Conservation (phyloP, 352 stramenopile species). For the Pythium sp. region DNA sequence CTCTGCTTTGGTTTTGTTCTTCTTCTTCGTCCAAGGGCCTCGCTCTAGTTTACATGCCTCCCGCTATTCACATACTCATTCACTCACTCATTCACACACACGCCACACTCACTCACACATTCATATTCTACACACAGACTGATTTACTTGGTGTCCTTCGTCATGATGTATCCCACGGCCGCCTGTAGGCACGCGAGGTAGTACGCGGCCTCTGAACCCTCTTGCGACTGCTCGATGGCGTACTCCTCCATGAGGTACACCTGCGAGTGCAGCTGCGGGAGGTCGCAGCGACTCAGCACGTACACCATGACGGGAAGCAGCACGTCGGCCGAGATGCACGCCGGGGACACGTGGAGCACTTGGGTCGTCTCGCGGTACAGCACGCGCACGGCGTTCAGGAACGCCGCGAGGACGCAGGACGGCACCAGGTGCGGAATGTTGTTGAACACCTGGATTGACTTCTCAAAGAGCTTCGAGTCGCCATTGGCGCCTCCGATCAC, state of each 20-base stretch:
- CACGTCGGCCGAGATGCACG: slow-evolving; percentile 74
- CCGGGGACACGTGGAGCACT: slow-evolving; percentile 37
- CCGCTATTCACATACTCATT: slow-evolving; percentile 10
- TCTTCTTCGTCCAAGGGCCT: slow-evolving; percentile 1
- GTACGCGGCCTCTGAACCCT: slow-evolving; percentile 78
- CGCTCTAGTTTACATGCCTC: slow-evolving; percentile 10
- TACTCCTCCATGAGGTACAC: slow-evolving; percentile 80
- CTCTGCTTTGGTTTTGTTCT: not conserved
- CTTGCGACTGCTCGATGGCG: slow-evolving; percentile 60
- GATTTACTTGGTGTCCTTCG: slow-evolving; percentile 11
- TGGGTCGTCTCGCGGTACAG: slow-evolving; percentile 64
- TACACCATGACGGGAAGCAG: slow-evolving; percentile 74
- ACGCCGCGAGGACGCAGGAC: slow-evolving; percentile 54
- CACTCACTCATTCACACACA: slow-evolving; percentile 8
- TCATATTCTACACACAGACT: slow-evolving; percentile 18
- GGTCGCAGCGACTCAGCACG: slow-evolving; percentile 60
- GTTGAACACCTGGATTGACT: slow-evolving; percentile 71
- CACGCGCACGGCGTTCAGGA: slow-evolving; percentile 62
- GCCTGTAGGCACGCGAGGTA: slow-evolving; percentile 80
- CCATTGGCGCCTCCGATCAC: slow-evolving; percentile 13
- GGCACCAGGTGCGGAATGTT: slow-evolving; percentile 67
- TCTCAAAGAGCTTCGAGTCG: slow-evolving; percentile 32
- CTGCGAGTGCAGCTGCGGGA: slow-evolving; percentile 74
- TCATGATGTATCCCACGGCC: slow-evolving; percentile 79
- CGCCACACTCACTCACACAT: slow-evolving; percentile 9